These are phyloP conservation scores for Conringia planisiliqua DNA, from an alignment of 345 rosid genomes.

Conservation along the genomic window DNA sequence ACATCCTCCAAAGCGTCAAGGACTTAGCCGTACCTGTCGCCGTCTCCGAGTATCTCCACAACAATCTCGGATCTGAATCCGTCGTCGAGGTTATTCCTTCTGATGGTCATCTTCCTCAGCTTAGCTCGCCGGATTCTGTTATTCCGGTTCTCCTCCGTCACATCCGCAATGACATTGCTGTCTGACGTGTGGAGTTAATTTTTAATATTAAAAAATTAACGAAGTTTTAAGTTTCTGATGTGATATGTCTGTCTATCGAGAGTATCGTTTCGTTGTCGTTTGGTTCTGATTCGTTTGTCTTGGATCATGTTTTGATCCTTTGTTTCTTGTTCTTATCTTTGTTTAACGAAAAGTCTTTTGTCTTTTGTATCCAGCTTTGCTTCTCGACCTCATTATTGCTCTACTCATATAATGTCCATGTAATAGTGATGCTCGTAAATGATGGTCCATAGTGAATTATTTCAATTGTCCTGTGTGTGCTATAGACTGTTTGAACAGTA, in stretches of 20 bases:
- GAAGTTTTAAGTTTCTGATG: not conserved
- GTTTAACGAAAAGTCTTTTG: conserved; percentile 7
- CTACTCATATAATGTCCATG: not conserved
- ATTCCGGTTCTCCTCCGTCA: conserved; percentile 76
- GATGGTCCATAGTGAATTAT: conserved; percentile 22
- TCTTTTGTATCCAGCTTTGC: conserved; percentile 21
- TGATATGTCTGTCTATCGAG: conserved; percentile 19
- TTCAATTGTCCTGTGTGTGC: not conserved
- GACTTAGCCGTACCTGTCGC: conserved; percentile 88
- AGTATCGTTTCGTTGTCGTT: conserved; percentile 15
- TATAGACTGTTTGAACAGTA: not conserved
- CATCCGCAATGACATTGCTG: conserved; percentile 54
- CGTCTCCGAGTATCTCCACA: conserved; percentile 74
- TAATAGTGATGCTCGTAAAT: not conserved
- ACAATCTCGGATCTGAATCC: conserved; percentile 58
- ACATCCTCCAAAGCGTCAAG: conserved; percentile 73
- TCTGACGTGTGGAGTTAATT: conserved; percentile 11
- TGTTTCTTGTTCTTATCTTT: conserved; percentile 21
- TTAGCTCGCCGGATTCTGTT: conserved; percentile 86
- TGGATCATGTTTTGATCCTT: not conserved
- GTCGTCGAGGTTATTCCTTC: conserved; percentile 75
- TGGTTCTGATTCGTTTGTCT: conserved; percentile 10
- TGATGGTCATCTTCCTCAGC: conserved; percentile 92
- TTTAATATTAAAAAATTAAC: not conserved
- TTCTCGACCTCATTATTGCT: conserved; percentile 11